phyloP scores from a whole-genome alignment of 352 stramenopile genomes.

The Pythium monospermum region DNA sequence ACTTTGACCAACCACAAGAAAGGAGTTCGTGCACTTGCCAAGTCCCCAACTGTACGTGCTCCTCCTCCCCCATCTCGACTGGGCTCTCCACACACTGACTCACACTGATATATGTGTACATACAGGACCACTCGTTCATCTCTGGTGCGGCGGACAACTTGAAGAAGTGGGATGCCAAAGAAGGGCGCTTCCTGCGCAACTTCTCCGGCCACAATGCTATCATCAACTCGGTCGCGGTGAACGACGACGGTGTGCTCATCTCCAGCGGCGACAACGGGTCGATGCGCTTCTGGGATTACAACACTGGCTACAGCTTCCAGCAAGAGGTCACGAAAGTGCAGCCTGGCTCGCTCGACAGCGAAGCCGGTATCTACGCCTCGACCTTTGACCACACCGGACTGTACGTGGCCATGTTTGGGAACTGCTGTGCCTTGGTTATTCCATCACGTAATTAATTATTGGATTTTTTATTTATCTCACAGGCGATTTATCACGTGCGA shows the following conservation, averaged over 20 bases:
- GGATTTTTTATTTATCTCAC: background rate
- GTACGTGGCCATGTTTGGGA: slow-evolving; percentile 37
- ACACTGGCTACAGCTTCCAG: slow-evolving; percentile 98
- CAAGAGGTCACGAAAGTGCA: slow-evolving; percentile 91
- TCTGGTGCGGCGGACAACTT: slow-evolving; percentile 96
- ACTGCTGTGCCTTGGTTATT: background rate
- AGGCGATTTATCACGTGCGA: slow-evolving; percentile 98
- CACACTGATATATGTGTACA: background rate
- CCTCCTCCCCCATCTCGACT: no score
- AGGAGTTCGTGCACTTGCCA: slow-evolving; percentile 89
- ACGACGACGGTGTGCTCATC: slow-evolving; percentile 96
- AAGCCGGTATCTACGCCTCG: slow-evolving; percentile 96
- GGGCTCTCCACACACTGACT: background rate
- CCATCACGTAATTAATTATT: background rate
- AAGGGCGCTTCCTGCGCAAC: slow-evolving; percentile 96
- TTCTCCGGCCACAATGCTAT: slow-evolving; percentile 97
- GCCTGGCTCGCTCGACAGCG: slow-evolving; percentile 95
- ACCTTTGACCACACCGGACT: slow-evolving; percentile 97
- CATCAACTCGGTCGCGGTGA: slow-evolving; percentile 97
- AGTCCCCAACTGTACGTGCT: slow-evolving; percentile 76
- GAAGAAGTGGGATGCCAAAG: slow-evolving; percentile 98
- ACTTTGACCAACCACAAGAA: slow-evolving; percentile 99
- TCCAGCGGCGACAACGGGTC: slow-evolving; percentile 96
- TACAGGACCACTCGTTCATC: slow-evolving; percentile 96
- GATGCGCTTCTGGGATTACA: slow-evolving; percentile 99